Evolutionary conservation across 371 early-diverging fungal species (phyloP), one percentile per base, ranked within the genome.

Genomic region (Mortierella polycephala): DNA sequence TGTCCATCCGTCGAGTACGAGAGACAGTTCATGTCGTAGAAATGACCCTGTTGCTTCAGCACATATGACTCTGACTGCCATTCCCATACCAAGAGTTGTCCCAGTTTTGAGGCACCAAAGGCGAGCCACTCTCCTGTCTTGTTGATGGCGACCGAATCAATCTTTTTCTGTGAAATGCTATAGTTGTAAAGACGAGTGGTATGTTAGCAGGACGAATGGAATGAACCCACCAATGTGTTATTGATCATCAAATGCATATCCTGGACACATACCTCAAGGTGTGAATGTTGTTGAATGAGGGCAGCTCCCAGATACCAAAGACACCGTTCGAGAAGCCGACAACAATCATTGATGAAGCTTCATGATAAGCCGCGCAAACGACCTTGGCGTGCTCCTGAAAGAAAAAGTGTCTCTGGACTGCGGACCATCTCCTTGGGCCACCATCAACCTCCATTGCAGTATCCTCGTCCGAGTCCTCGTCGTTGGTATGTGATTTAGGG

Each of bases 1-100:
- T 98, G 97, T n/a, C 98, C 96, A 73, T 98, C 98, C 10, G 92
- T 83, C 7, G 97, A 95, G 82, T 96, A 98, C 0, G 95, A 87
- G 0, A 98, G 76, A 41, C 92, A 87, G 74, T 90, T 93, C 92
- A 97, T 96, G 69, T 95, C 95, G 85, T 96, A 94, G 60, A 90
- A 92, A 67, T 99, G 99, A 11, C 98, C 98, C 83, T 99, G 99
- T 79, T 99, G 99, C 83, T 98, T 98, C 51, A 99, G 83, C 14
- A 98, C 94, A 74, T 98, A 98, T 0, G 97, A 93, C 79, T 99
- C 99, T 45, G 97, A 97, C 83, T 97, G 95, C 99, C 99, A 99
- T 80, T 99, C 99, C 99, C 99, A 99, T 2, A 99, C 98, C 51
- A 98, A 85, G 41, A 99, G 91, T 83, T 99, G 98, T 5, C 98